Percentiles rank a stretch among this genome's conserved stretches.
Evolutionary conservation across 805 yeast species (phyloP).

Genomic region (Kockiozyma suomiensis): DNA sequence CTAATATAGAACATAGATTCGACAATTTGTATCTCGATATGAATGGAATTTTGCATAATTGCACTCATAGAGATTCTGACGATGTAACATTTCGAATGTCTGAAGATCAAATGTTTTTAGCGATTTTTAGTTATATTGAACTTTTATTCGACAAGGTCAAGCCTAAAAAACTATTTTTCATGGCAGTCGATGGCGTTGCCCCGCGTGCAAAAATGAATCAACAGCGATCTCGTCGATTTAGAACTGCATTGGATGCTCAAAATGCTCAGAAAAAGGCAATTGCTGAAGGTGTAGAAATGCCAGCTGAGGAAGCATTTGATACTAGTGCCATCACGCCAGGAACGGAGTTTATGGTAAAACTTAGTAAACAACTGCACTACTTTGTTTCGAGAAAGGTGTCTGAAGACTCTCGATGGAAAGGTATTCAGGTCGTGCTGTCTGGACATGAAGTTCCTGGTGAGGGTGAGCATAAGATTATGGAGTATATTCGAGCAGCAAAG

Average conservation of each 20-base stretch:
- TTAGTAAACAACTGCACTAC: slow-evolving; percentile 79
- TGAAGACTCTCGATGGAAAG: slow-evolving; percentile 84
- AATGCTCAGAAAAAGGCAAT: slow-evolving; percentile 72
- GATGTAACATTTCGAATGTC: slow-evolving; percentile 66
- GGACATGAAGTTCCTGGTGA: slow-evolving; percentile 99
- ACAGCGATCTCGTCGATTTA: slow-evolving; percentile 92
- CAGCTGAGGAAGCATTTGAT: slow-evolving; percentile 85
- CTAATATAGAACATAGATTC: slow-evolving; percentile 46
- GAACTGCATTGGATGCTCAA: slow-evolving; percentile 93
- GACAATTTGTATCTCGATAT: slow-evolving; percentile 94
- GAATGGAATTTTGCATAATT: slow-evolving; percentile 92
- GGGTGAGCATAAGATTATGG: slow-evolving; percentile 98
- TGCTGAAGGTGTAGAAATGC: slow-evolving; percentile 69
- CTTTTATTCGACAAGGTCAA: slow-evolving; percentile 84
- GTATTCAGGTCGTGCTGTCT: slow-evolving; percentile 71
- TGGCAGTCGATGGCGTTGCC: slow-evolving; percentile 99
- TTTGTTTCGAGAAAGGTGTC: slow-evolving; percentile 86
- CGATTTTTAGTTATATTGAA: slow-evolving; percentile 93
- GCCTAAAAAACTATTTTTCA: slow-evolving; percentile 83
- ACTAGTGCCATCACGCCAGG: slow-evolving; percentile 95
- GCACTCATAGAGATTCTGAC: slow-evolving; percentile 84
- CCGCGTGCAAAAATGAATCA: slow-evolving; percentile 99
- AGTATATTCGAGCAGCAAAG: slow-evolving; percentile 76
- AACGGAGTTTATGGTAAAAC: slow-evolving; percentile 90
- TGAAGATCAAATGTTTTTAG: slow-evolving; percentile 88